Conservation (phyloP, 306 rosid genomes). For the Quillaja saponaria region DNA sequence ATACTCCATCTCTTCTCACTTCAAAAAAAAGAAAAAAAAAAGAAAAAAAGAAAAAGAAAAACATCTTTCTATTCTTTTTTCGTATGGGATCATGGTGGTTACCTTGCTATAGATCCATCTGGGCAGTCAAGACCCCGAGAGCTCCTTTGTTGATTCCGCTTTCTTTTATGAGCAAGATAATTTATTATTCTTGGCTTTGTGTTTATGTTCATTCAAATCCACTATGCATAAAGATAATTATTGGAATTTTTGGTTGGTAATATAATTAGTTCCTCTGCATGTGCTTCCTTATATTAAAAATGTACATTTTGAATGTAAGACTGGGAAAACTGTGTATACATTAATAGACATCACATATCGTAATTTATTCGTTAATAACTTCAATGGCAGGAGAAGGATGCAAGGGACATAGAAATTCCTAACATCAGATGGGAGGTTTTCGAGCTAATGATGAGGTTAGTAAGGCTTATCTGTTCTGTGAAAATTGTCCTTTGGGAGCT, state of each 20-base stretch:
- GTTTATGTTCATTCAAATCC: slow-evolving; percentile 13
- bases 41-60: neutral
- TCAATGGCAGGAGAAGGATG: slow-evolving; percentile 89
- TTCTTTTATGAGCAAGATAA: slow-evolving; percentile 28
- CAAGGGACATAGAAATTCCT: slow-evolving; percentile 97
- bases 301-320: slow-evolving; percentile 18
- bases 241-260: slow-evolving; percentile 11
- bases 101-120: too few relatives aligned
- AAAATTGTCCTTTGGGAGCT: slow-evolving; percentile 19
- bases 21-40: slow-evolving; percentile 6
- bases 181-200: slow-evolving; percentile 14
- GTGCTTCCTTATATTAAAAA: neutral
- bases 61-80: neutral
- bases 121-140: too few relatives aligned
- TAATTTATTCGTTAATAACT: slow-evolving; percentile 18
- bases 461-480: slow-evolving; percentile 17
- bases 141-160: slow-evolving; percentile 4
- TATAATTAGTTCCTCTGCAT: slow-evolving; percentile 18
- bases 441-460: slow-evolving; percentile 95
- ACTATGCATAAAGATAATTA: neutral
- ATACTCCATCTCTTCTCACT: slow-evolving; percentile 4
- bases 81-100: too few relatives aligned
- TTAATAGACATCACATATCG: slow-evolving; percentile 14
- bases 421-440: slow-evolving; percentile 98
- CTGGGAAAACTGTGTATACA: slow-evolving; percentile 8